phyloP scores from a whole-genome alignment of 129 eudicot genomes.

The Lonicera japonica region DNA sequence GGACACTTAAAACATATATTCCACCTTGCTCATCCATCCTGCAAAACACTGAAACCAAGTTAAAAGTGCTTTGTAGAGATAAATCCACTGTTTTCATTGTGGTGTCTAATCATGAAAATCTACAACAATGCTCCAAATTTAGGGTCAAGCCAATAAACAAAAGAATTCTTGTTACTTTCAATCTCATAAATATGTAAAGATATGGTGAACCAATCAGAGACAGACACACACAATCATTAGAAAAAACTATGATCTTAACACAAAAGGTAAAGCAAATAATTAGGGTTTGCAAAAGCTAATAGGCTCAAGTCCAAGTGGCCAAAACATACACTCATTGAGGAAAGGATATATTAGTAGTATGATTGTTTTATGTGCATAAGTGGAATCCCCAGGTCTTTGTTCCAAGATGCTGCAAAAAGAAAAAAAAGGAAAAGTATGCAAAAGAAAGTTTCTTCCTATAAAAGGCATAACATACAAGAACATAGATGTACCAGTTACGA shows the following conservation, averaged over 20 bases:
- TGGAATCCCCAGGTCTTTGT: neutral
- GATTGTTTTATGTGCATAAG: neutral
- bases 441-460: neutral
- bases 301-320: neutral
- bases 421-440: neutral
- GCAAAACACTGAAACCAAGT: constrained; percentile 18
- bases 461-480: constrained; percentile 21
- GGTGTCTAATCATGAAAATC: neutral
- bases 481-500: constrained; percentile 17
- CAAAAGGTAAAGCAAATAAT: neutral
- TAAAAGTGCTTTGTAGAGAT: neutral
- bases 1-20: neutral
- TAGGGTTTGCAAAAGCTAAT: neutral
- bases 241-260: neutral
- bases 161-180: neutral
- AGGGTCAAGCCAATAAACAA: neutral
- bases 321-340: neutral
- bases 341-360: neutral
- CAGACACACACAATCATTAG: neutral
- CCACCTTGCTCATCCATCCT: constrained; percentile 21
- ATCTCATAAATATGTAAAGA: neutral
- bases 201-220: constrained; percentile 4
- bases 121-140: neutral
- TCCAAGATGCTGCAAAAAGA: neutral
- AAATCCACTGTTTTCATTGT: neutral